Conservation (phyloP, 192 early-diverging fungal species). For the Spinellus fusiger region DNA sequence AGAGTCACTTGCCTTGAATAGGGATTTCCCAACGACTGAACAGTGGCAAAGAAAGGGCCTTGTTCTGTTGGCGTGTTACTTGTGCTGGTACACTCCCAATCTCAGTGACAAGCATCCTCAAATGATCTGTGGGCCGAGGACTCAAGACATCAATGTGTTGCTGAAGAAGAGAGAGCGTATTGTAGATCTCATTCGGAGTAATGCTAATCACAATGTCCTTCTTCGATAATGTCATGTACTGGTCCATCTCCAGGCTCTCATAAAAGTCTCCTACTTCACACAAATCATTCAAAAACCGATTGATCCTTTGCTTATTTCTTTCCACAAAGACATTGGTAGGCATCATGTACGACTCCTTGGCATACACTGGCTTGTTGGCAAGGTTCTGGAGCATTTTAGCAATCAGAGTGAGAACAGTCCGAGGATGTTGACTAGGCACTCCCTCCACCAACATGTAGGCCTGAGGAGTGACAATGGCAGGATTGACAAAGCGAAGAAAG, state of each 20-base stretch:
- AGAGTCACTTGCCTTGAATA: constrained; percentile 48
- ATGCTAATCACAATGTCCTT: constrained; percentile 84
- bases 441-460: constrained; percentile 85
- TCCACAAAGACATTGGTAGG: constrained; percentile 84
- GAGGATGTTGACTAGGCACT: constrained; percentile 65
- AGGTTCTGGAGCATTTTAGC: constrained; percentile 94
- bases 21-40: constrained; percentile 76
- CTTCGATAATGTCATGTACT: constrained; percentile 90
- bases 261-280: constrained; percentile 94
- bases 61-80: constrained; percentile 72
- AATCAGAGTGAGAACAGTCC: constrained; percentile 81
- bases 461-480: constrained; percentile 92
- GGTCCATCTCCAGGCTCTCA: constrained; percentile 94
- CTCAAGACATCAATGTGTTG: constrained; percentile 76
- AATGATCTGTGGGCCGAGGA: constrained; percentile 68
- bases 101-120: constrained; percentile 71
- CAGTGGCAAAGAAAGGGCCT: constrained; percentile 58
- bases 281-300: constrained; percentile 80
- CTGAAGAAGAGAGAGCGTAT: constrained; percentile 74
- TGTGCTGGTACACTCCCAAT: constrained; percentile 65
- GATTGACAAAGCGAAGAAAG: constrained; percentile 91
- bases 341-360: constrained; percentile 89
- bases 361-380: constrained; percentile 86
- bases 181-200: constrained; percentile 90
- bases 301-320: constrained; percentile 73